Evolutionary conservation across 2,329 filamentous ascomycete genomes (phyloP), one percentile per base, ranked within the genome.

Genomic region (Talaromyces sp.): DNA sequence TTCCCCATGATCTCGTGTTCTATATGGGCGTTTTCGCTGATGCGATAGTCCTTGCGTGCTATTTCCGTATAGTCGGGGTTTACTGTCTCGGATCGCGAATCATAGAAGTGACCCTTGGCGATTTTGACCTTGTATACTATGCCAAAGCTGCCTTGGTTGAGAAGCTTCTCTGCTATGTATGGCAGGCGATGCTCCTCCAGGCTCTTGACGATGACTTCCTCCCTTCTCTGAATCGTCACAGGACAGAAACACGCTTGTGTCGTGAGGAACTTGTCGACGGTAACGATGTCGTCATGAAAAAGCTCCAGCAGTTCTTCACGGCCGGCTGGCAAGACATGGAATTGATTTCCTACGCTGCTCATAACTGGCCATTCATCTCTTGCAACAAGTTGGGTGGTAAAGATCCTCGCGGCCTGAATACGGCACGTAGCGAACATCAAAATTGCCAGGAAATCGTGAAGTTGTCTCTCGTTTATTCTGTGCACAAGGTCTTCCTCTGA

Each of bases 1-100:
- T 68, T 69, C 40, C 72, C 68, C 68, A 78, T 70, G 40, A 72
- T 72, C 14, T 74, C 65, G 23, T 69, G 66, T 60, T 78, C 75
- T 6, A 69, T 67, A 52, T 66, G 65, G 10, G 65, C 69, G 23
- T 65, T 59, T 12, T 61, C 65, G 27, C 60, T 68, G 12, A 72
- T 66, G 16, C 71, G 66, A 60, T 74, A 78, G 57, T 79, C 76
- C 55, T 78, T 78, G 28, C 76, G 72, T 1, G 76, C 75, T 42
- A 76, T 58, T 28, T 68, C 59, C 28, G 58, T 53, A 0, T 64
- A 44, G 5, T 62, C 58, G 1, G 27, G 23, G 51, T 64, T 68
- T 5, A 58, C 51, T n/a, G 57, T 55, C 36, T 62, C 53, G n/a
- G 59, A 59, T 28, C 61, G 64, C 4, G 66, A 67, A 44, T 59